Base-by-base conservation (phyloP, 805 yeast species). In the Ogataea chonburiensis region DNA sequence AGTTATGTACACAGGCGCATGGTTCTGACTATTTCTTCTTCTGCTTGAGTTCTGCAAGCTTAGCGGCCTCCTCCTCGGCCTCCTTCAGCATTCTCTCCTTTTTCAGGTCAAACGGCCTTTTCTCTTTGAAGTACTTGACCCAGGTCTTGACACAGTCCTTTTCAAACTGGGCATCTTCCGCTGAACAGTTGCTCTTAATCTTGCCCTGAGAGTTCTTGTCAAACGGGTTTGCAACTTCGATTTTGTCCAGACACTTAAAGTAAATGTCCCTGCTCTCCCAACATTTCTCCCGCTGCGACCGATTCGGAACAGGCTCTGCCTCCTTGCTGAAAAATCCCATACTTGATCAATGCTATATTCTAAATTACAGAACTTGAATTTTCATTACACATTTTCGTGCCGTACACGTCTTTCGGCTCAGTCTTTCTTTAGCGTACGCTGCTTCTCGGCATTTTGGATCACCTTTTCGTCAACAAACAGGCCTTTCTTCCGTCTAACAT, bases 391-490 rank as follows among this genome's bases (percentile, higher is more conserved):
- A 17, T 9, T 21, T 33, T 39, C 29, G 36, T 19, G 32, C 17
- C 13, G 33, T 30, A 16, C 38, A 33, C 42, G 28, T 24, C 22
- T 11, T n/a, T n/a, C n/a, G n/a, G n/a, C n/a, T 40, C 37, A 48
- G 24, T 81, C 85, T 56, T 71, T 81, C 64, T 83, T 86, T 64
- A 89, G 61, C 0, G 91, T 89, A 58, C 96, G 74, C 63, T 93
- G 98, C 60, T 89, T 87, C 59, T 93, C 98, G 1, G 98, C 96
- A 55, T 83, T 85, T 56, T 86, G 75, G 15, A 93, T 84, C 28
- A 93, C 84, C 61, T 89, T 89, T 54, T 87, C 95, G 52, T 86
- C 95, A 15, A 88, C 85, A 50, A 81, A 80, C 41, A 93, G 65
- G 7, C 98, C 98, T 64, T 93, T 93, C 47, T 94, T 73, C 56